Evolutionary conservation across 352 stramenopile species (phyloP).

Genomic region (Phytopythium helicoides): DNA sequence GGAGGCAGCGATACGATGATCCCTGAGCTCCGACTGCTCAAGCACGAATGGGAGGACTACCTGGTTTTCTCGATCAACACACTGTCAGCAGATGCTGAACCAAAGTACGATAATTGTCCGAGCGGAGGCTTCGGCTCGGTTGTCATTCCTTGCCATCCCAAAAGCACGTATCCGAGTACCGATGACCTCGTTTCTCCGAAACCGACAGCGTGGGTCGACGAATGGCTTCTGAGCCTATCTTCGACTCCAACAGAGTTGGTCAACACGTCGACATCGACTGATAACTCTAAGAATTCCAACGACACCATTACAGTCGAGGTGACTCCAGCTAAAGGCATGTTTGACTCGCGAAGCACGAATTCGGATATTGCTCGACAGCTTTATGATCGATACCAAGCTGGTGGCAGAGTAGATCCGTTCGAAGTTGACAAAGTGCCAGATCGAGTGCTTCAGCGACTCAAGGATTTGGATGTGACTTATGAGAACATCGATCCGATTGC

Average conservation of each 20-base stretch:
- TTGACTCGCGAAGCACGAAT: conserved; percentile 7
- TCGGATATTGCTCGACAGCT: conserved; percentile 29
- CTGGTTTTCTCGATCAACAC: conserved; percentile 18
- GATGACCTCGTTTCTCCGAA: too few species aligned
- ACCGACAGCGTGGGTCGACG: too few species aligned
- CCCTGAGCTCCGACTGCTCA: conserved; percentile 2
- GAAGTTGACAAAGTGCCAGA: background rate
- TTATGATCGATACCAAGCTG: conserved; percentile 9
- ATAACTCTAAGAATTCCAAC: too few species aligned
- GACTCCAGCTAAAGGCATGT: too few species aligned
- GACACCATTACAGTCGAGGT: too few species aligned
- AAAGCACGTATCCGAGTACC: too few species aligned
- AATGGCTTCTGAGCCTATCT: too few species aligned
- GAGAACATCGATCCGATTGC: conserved; percentile 2
- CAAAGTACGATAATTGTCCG: conserved; percentile 12
- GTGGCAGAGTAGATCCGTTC: background rate
- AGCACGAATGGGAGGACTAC: conserved; percentile 17
- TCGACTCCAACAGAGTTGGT: too few species aligned
- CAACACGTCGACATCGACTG: too few species aligned
- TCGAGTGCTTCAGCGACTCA: background rate
- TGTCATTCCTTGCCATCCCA: too few species aligned
- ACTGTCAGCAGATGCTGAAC: conserved; percentile 5
- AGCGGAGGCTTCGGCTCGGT: conserved; percentile 19
- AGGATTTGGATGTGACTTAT: background rate
- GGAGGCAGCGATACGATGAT: conserved; percentile 11